Evolutionary conservation across 192 early-diverging fungal genomes (phyloP).

Genomic region (Mortierella alpina): DNA sequence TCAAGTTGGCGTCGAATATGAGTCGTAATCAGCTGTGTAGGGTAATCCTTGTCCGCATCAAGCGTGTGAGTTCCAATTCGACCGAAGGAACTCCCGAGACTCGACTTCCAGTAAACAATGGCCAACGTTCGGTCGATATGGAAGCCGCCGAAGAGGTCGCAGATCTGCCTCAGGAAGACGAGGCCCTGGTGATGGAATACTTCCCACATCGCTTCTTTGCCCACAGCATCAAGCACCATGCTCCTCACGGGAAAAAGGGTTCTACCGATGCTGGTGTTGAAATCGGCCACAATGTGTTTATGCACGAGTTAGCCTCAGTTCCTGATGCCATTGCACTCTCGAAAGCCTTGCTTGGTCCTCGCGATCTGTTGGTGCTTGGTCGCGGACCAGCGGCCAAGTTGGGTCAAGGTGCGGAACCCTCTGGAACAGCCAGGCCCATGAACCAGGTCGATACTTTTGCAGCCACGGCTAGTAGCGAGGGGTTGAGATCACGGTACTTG

Average conservation of each 20-base stretch:
- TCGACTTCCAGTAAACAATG: conserved; percentile 6
- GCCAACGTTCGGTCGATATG: conserved; percentile 21
- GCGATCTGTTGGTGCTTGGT: conserved; percentile 64
- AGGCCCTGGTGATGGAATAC: conserved; percentile 8
- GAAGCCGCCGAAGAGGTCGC: background rate
- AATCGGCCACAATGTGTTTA: conserved; percentile 34
- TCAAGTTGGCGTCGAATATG: conserved; percentile 34
- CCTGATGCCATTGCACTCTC: conserved; percentile 52
- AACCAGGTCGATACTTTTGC: background rate
- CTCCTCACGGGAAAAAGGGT: conserved; percentile 1
- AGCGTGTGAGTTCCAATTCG: conserved; percentile 1
- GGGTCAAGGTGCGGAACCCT: conserved; percentile 19
- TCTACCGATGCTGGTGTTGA: conserved; percentile 25
- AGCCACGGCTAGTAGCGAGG: background rate
- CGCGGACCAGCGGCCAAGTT: conserved; percentile 30
- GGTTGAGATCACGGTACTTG: conserved; percentile 8
- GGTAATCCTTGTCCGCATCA: conserved; percentile 29
- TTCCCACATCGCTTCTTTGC: conserved; percentile 16
- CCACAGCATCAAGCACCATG: too few species aligned
- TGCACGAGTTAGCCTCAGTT: conserved; percentile 46
- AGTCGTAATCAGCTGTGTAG: conserved; percentile 30
- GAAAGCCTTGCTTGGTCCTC: conserved; percentile 46
- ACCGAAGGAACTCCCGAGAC: background rate
- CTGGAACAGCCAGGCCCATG: too few species aligned
- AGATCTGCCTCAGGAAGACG: conserved; percentile 31